phyloP scores from a whole-genome alignment of 2,329 filamentous ascomycete species.

The Diplocarpon rosae region DNA sequence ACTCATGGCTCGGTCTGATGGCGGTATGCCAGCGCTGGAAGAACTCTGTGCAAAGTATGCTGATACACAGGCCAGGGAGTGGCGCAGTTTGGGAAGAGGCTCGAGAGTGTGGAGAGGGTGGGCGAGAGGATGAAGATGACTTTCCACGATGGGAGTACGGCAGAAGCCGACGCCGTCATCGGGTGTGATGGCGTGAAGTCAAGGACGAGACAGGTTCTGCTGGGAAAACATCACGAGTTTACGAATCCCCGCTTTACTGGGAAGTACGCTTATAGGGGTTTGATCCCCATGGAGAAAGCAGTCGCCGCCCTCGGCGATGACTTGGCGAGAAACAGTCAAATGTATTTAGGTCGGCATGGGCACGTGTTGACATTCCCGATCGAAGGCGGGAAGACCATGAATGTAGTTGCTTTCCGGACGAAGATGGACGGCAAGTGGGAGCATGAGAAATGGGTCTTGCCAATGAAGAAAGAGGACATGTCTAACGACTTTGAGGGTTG shows the following conservation, averaged over 20 bases:
- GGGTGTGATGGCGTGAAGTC: constrained; percentile 57
- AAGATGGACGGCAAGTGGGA: constrained; percentile 28
- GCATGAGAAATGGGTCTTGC: constrained; percentile 30
- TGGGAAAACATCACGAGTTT: constrained; percentile 30
- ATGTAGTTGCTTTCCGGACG: constrained; percentile 32
- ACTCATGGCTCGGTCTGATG: too few species aligned
- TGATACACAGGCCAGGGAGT: constrained; percentile 10
- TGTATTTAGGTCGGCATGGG: constrained; percentile 38
- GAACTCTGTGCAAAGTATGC: too few species aligned
- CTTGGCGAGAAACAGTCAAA: constrained; percentile 37
- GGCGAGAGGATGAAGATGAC: constrained; percentile 25
- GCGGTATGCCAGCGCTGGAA: too few species aligned
- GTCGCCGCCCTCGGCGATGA: constrained; percentile 37
- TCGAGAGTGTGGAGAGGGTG: constrained; percentile 25
- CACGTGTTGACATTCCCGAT: constrained; percentile 54
- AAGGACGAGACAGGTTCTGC: constrained; percentile 38
- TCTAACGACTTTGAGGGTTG: constrained; percentile 29
- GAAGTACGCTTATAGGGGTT: constrained; percentile 50
- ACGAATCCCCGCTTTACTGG: constrained; percentile 35
- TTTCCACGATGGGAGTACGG: constrained; percentile 36
- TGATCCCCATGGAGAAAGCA: constrained; percentile 48
- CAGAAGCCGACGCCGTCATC: constrained; percentile 37
- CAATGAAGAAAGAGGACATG: constrained; percentile 30
- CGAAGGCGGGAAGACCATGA: constrained; percentile 43
- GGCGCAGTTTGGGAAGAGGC: constrained; percentile 28